Evolutionary conservation across 2,329 filamentous ascomycete genomes (phyloP), one percentile per base, ranked within the genome.

Genomic region (Tolypocladium nubicola): DNA sequence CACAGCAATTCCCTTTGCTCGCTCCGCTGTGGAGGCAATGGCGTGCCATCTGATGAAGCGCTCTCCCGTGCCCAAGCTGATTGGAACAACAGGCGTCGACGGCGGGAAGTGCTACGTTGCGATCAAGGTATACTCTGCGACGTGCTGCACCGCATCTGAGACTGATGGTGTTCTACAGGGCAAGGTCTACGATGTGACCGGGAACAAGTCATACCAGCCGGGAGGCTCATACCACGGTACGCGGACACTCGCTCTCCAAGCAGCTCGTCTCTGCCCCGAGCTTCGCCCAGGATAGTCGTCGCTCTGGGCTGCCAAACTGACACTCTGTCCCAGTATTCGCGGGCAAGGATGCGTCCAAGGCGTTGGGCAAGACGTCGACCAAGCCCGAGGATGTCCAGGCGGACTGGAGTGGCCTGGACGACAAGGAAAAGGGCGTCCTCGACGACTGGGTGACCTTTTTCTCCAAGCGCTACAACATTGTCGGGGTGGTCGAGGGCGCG

Each of bases 371-470:
- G 71, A 94, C 90, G 1, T 96, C 91, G 9, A 85, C 92, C 54
- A 95, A 96, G 71, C 73, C 81, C 6, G 90, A 94, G 66, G 92
- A 97, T 64, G 93, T 90, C 62, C 77, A 77, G 38, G 77, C 94
- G 2, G 87, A 97, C 54, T 97, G 90, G 88, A 79, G 87, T 58
- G 88, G 91, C 66, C 77, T 99, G 55, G 78, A 80, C 16, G 91
- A 96, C 26, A 91, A 94, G 73, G 86, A 97, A 71, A 90, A 94
- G 76, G 84, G 83, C 33, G 86, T 88, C 3, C 76, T 99, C 60
- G 82, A 93, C 56, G 94, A 99, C 71, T 99, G 94, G 94, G 84
- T 87, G 61, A 96, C 88, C 2, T 99, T 96, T 75, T 99, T 99
- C 74, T 90, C 88, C 64, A 99, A 97, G 78, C 82, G 94, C 58